Conservation (phyloP, 495 filamentous ascomycete species). For the Lindgomyces ingoldianus region DNA sequence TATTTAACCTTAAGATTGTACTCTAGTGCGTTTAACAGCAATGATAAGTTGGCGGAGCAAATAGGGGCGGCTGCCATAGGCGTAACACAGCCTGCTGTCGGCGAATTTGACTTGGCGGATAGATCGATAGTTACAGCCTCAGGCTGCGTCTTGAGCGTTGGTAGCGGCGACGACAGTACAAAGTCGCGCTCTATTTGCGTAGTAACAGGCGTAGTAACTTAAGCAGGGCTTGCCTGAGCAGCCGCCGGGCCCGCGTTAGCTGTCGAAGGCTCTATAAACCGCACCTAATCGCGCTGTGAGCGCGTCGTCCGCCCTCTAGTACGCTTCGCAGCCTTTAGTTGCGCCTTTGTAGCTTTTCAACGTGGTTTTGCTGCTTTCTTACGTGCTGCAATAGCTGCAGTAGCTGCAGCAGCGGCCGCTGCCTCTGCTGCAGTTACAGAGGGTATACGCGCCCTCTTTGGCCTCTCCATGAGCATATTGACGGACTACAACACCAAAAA, state of each 20-base stretch:
- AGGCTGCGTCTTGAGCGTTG: too few species aligned
- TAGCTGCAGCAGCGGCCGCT: background rate
- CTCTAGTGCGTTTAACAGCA: background rate
- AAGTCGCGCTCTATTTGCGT: background rate
- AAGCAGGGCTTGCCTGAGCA: background rate
- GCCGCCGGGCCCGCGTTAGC: background rate
- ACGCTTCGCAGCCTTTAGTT: background rate
- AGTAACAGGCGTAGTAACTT: background rate
- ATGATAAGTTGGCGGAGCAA: background rate
- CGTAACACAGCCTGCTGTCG: background rate
- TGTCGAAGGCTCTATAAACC: background rate
- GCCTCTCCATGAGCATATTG: background rate
- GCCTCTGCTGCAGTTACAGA: background rate
- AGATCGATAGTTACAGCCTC: too few species aligned
- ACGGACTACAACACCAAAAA: background rate
- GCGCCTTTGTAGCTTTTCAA: background rate
- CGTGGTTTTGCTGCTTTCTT: background rate
- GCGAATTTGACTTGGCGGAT: too few species aligned
- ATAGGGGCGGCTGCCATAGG: background rate
- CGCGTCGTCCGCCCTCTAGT: background rate
- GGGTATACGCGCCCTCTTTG: background rate
- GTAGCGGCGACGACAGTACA: background rate
- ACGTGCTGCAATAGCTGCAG: background rate
- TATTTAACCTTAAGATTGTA: background rate
- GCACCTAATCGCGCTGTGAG: background rate